Conservation (phyloP, 1,284 basidiomycete species). For the Pseudozyma sp. region DNA sequence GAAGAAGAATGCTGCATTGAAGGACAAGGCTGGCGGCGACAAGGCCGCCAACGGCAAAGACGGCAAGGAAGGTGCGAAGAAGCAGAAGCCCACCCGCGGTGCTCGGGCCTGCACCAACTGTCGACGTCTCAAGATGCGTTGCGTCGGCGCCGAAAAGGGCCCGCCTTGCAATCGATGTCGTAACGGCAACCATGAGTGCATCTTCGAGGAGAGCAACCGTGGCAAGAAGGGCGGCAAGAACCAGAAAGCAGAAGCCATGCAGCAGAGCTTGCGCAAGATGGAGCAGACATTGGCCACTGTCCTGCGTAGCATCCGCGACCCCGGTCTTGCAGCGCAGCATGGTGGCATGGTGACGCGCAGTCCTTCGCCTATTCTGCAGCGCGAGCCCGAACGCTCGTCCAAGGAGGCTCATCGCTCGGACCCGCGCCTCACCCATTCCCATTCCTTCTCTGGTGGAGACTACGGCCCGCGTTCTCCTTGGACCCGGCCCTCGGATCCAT, state of each 20-base stretch:
- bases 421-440: conserved; percentile 36
- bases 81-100: conserved; percentile 66
- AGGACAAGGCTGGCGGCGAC: conserved; percentile 17
- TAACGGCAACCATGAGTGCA: conserved; percentile 63
- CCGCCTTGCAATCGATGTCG: conserved; percentile 82
- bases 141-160: conserved; percentile 89
- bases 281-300: conserved; percentile 64
- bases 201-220: conserved; percentile 67
- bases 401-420: conserved; percentile 22
- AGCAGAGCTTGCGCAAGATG: conserved; percentile 66
- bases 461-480: conserved; percentile 39
- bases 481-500: conserved; percentile 27
- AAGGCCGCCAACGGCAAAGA: conserved; percentile 9
- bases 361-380: conserved; percentile 32
- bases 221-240: conserved; percentile 67
- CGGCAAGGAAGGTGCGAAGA: conserved; percentile 40
- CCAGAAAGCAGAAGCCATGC: conserved; percentile 63
- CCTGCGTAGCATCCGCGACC: conserved; percentile 61
- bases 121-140: conserved; percentile 97
- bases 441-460: conserved; percentile 25
- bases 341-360: conserved; percentile 54
- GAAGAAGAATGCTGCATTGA: conserved; percentile 18
- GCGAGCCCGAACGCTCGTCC: conserved; percentile 7
- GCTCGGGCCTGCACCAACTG: conserved; percentile 90
- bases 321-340: conserved; percentile 46